Evolutionary conservation across 768 basidiomycete genomes (phyloP), one percentile per base, ranked within the genome.

Genomic region (Podaxis mareebaensis): DNA sequence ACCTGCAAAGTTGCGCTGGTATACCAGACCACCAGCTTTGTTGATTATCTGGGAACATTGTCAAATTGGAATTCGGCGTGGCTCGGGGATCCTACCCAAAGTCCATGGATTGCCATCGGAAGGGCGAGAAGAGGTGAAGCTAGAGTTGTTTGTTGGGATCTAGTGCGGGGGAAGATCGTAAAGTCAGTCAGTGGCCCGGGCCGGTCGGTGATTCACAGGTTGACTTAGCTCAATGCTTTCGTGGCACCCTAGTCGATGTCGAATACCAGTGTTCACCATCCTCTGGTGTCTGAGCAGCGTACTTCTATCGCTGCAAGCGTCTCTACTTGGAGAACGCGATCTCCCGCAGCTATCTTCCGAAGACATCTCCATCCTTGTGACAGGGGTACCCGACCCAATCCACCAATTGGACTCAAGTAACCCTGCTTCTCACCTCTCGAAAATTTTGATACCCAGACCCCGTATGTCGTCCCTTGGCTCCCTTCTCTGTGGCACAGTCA

Each of bases 21-120:
- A 99, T 49, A 98, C 91, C 38, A 99, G 84, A 6, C 97, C 97
- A 28, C 97, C 97, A 13, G 97, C 97, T 80, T 99, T 99, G 76
- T 98, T 99, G 71, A 99, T 96, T 61, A 98, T 87, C 92, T 95
- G 73, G 63, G 74, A 65, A 52, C 54, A 22, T 36, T 49, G 52
- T 64, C 57, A 49, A 42, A 60, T 68, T 60, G 42, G 30, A 20
- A 3, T 17, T 28, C 8, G 40, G 28, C 17, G n/a, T 17, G 7
- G 11, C 8, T 10, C 42, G 53, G 58, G 15, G 38, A n/a, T 72
- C 80, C 58, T 77, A 91, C 92, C 92, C 93, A 94, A 57, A 94
- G 85, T 69, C 89, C 85, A 71, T 84, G 92, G 73, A 93, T 85
- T 63, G 89, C 82, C 92, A 94, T 94, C 8, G 54, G 49, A 51